phyloP scores from a whole-genome alignment of 805 yeast genomes.

The Wickerhamiella occidentalis region DNA sequence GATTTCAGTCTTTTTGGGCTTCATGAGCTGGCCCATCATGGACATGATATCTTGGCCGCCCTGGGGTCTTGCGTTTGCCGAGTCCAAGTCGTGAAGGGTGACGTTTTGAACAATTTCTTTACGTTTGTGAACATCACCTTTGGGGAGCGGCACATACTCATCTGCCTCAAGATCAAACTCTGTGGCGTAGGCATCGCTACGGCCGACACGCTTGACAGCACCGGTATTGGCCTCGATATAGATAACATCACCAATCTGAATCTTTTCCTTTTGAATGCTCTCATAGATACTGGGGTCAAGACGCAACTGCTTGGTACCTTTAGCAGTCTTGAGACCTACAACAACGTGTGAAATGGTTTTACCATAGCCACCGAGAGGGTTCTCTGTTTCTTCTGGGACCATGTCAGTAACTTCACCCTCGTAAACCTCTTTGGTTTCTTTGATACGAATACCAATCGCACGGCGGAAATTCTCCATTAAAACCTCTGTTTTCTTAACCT shows the following conservation, averaged over 20 bases:
- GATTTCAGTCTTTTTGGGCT: slow-evolving; percentile 92
- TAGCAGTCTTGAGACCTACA: slow-evolving; percentile 84
- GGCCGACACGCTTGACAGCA: slow-evolving; percentile 90
- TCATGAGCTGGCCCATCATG: slow-evolving; percentile 93
- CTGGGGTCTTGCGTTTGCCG: slow-evolving; percentile 89
- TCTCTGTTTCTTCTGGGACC: slow-evolving; percentile 91
- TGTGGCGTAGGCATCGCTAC: slow-evolving; percentile 97
- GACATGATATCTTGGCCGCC: slow-evolving; percentile 96
- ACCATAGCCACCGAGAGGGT: slow-evolving; percentile 96
- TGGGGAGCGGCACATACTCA: slow-evolving; percentile 96
- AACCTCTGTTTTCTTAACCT: slow-evolving; percentile 91
- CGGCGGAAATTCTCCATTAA: slow-evolving; percentile 93
- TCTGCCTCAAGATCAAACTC: slow-evolving; percentile 98
- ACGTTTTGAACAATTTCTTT: slow-evolving; percentile 97
- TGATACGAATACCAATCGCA: slow-evolving; percentile 90
- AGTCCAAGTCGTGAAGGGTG: slow-evolving; percentile 89
- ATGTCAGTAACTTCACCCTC: slow-evolving; percentile 97
- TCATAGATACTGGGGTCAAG: slow-evolving; percentile 90
- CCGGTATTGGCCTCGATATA: slow-evolving; percentile 97
- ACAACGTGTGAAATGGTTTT: slow-evolving; percentile 90
- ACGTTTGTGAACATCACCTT: slow-evolving; percentile 97
- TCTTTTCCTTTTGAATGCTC: slow-evolving; percentile 87
- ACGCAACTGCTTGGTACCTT: slow-evolving; percentile 79
- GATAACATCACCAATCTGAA: slow-evolving; percentile 90
- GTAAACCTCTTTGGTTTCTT: slow-evolving; percentile 93